Base-by-base conservation (phyloP, 2,329 filamentous ascomycete species). In the Cladosporium sphaerospermum region DNA sequence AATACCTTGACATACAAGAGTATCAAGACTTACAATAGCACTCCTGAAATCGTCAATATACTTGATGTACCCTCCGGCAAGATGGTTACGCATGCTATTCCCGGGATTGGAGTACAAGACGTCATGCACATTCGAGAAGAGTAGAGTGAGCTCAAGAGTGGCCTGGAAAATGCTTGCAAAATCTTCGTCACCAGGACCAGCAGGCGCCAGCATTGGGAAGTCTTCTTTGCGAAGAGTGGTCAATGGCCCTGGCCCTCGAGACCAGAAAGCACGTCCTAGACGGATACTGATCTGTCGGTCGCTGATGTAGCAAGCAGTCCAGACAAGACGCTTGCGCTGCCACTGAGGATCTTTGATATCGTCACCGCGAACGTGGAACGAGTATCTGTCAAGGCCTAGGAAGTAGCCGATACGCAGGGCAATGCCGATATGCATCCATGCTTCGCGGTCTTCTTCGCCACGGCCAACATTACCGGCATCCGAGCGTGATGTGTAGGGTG, bases 401-500 rank as follows among this genome's bases (percentile, higher is more conserved):
- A 85, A 85, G 64, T 88, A 88, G 0, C 81, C 85, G 2, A 86
- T 79, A 6, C 85, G 78, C 6, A 89, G 70, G 3, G 85, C 85
- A 16, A 85, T 77, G 1, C 85, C 85, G 5, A 88, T 83, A 60
- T 88, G 82, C 84, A 88, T 88, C 85, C 85, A 89, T 0, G 84
- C 84, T 31, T 85, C 84, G 42, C 85, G 78, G 60, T 89, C 85
- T 63, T 88, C 85, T 65, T 88, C 85, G 8, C 85, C 85, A 52
- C 84, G 78, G 0, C 85, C 85, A 16, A 88, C 82, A 23, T 79
- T 75, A 32, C 81, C 81, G 31, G 81, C 79, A 33, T 78, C 73
- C 2, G 77, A 77, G 5, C 82, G 73, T 2, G 83, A 77, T 0
- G 82, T 81, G 56, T 86, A 84, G 0, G 84, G 83, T 6, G 83